Base-by-base conservation (phyloP, 2,329 filamentous ascomycete species). In the Aspergillus jensenii region DNA sequence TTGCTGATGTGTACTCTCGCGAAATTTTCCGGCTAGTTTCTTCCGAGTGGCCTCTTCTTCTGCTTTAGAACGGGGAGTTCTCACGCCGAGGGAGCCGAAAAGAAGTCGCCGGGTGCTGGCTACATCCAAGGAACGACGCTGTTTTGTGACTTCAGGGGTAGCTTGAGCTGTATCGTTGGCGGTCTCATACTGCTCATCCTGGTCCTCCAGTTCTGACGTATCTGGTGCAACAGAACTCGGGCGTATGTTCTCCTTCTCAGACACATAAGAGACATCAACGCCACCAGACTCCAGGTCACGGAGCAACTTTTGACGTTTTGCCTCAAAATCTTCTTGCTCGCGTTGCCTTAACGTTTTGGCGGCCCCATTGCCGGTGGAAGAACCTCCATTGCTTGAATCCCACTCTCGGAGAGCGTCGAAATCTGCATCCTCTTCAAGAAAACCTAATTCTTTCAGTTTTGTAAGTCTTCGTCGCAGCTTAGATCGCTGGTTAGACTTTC, bases 11-110 rank as follows among this genome's bases (percentile, higher is more conserved):
- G 65, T 71, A 37, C 44, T 62, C 46, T 45, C 76, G 61, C 62
- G 77, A 68, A 81, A 77, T 70, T 82, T 76, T 60, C 81, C 82
- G 77, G 85, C 84, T 23, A 91, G 72, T 56, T 83, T 82, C 60
- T 81, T 77, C 25, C 84, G 84, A 6, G 89, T 73, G 39, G 82
- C 81, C 15, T 87, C 84, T 68, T 88, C 88, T 17, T 91, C 89
- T 31, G 83, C 82, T 64, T 88, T 87, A 1, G 80, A 86, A 66
- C 87, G 89, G 1, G 90, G 89, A 4, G 82, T 82, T 55, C 85
- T 85, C 9, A 91, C 73, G 3, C 90, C 90, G 3, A 93, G 78
- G 6, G 89, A 87, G 8, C 87, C 87, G 65, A 92, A 90, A 0
- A 93, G 72, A 56, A 93, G 78, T 62, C 90, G 83, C 53, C 85